phyloP scores from a whole-genome alignment of 371 early-diverging fungal genomes.

The Dipsacomyces acuminosporus region DNA sequence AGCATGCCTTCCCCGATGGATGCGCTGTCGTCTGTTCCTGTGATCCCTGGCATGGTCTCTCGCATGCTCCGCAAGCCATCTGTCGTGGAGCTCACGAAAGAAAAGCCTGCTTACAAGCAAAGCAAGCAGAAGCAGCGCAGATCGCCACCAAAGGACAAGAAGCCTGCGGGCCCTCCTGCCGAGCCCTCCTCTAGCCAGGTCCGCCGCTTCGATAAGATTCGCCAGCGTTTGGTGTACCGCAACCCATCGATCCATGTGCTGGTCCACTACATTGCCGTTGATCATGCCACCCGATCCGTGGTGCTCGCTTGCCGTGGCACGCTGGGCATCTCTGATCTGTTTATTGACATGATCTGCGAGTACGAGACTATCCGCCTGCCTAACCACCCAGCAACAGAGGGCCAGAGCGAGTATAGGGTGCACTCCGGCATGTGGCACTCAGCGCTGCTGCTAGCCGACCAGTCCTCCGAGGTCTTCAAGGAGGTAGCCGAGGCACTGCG shows the following conservation, averaged over 20 bases:
- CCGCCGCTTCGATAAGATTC: constrained; percentile 34
- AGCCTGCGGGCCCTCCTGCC: not conserved
- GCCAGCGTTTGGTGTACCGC: constrained; percentile 43
- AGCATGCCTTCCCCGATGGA: constrained; percentile 23
- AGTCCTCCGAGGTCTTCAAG: constrained; percentile 61
- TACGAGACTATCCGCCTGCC: constrained; percentile 63
- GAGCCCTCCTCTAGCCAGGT: constrained; percentile 27
- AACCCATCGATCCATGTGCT: constrained; percentile 64
- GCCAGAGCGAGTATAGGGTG: constrained; percentile 49
- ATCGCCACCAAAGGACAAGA: too few species aligned
- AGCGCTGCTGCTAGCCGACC: constrained; percentile 60
- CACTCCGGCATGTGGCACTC: constrained; percentile 77
- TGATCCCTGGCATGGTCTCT: constrained; percentile 25
- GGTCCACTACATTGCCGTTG: constrained; percentile 80
- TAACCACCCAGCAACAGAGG: constrained; percentile 27
- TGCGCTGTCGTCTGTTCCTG: constrained; percentile 13
- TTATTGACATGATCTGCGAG: constrained; percentile 81
- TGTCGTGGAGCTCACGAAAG: not conserved
- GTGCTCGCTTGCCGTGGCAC: constrained; percentile 90
- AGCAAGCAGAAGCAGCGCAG: too few species aligned
- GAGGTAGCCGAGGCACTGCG: constrained; percentile 61
- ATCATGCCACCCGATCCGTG: constrained; percentile 67
- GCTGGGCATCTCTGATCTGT: constrained; percentile 75
- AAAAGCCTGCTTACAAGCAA: not conserved
- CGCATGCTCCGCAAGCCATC: constrained; percentile 15